Base-by-base conservation (phyloP, 163 green algal genomes). In the Prototheca wickerhamii region DNA sequence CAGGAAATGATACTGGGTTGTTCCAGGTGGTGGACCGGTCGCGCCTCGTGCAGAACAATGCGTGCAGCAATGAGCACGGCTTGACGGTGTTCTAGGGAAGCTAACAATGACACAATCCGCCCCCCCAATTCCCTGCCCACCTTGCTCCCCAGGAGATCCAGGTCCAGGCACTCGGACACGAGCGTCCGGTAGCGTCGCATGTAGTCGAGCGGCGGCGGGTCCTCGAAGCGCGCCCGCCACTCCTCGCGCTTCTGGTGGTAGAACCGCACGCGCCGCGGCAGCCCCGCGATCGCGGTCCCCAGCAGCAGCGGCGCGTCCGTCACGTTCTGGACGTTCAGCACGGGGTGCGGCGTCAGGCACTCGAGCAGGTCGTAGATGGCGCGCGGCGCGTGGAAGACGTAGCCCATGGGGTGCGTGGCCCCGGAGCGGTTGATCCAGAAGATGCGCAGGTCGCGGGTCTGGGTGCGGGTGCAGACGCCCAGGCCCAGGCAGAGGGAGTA, bases 191-290 rank as follows among this genome's bases (percentile, higher is more conserved):
- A 65, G 12, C 23, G 17, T 5, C 4, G 10, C 42, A 65, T 57
- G 40, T 58, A 30, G 18, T 65, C 43, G 20, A 52, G 33, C 1
- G 40, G 4, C 4, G 59, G 59, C 28, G 43, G 59, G 43, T 56
- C 59, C 28, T 42, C 5, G 28, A 56, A 57, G 4, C 59, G 28
- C 7, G 40, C 59, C 58, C 37, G 7, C 35, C 33, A 53, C 59
- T 65, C 59, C 18, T 31, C 21, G 2, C 28, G n/a, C 40, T 65
- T 65, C 59, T 65, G 59, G 43, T 65, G 59, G 59, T 65, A 65
- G 42, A 58, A 43, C 10, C 42, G 26, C 15, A 18, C 30, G 29
- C 23, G 4, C 21, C 59, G 40, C 26, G 59, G 59, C 59, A 65
- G 59, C 5, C 59, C 59, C 15, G 44, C 59, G 7, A 57, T 25